phyloP scores from a whole-genome alignment of 1,284 basidiomycete genomes.

The Pascua sp. region DNA sequence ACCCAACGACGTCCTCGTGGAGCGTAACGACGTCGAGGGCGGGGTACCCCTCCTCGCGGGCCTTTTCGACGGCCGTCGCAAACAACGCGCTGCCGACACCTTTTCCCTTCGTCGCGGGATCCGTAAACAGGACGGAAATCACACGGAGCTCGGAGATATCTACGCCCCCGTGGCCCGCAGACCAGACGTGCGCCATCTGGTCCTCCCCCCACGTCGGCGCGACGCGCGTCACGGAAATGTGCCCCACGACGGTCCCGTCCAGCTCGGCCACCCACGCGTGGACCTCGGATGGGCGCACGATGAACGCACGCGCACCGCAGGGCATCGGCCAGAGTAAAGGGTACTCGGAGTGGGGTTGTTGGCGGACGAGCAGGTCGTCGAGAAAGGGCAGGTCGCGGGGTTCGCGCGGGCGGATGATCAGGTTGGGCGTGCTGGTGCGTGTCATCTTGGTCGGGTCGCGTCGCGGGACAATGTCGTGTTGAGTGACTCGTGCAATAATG shows the following conservation, averaged over 20 bases:
- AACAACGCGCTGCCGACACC: slow-evolving; percentile 3
- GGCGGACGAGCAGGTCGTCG: slow-evolving; percentile 1
- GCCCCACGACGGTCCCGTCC: background rate
- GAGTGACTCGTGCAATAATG: too few relatives aligned
- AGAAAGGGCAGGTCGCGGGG: background rate
- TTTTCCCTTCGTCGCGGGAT: background rate
- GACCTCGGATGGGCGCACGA: background rate
- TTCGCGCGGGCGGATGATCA: slow-evolving; percentile 2
- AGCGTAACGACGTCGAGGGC: background rate
- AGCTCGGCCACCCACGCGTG: slow-evolving; percentile 5
- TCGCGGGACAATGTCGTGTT: too few relatives aligned
- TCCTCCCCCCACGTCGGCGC: background rate
- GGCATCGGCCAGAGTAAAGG: slow-evolving; percentile 3
- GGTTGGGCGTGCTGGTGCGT: background rate
- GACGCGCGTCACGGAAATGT: background rate
- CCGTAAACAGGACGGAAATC: slow-evolving; percentile 3
- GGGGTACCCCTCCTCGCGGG: background rate
- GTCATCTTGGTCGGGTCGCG: too few relatives aligned
- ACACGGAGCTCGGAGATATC: background rate
- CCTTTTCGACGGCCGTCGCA: background rate
- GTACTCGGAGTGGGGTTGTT: background rate
- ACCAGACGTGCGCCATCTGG: background rate
- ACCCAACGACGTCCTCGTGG: background rate
- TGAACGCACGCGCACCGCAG: background rate
- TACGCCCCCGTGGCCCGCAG: background rate